A percentile compares a stretch with the other conserved stretches of the same genome.
Conservation (phyloP, 2,329 filamentous ascomycete genomes). For the Fusarium scirpi region DNA sequence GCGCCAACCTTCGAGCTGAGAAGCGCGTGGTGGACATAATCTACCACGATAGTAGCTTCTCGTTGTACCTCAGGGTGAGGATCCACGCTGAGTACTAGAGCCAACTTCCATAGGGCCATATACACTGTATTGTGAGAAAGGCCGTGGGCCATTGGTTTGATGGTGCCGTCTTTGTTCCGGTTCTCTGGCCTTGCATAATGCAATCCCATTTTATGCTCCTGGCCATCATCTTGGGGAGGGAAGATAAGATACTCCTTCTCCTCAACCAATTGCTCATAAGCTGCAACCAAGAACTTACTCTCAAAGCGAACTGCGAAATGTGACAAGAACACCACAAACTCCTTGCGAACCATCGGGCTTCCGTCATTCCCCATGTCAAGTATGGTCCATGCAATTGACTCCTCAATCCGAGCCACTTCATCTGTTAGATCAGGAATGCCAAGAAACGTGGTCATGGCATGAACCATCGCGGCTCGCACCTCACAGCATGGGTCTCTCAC, state of each 20-base stretch:
- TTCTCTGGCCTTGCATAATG: constrained; percentile 70
- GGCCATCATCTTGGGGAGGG: constrained; percentile 66
- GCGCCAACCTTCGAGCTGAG: constrained; percentile 80
- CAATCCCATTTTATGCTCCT: constrained; percentile 71
- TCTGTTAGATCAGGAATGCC: constrained; percentile 93
- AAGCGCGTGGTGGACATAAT: constrained; percentile 83
- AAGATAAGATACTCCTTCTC: constrained; percentile 77
- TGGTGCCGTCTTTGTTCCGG: constrained; percentile 67
- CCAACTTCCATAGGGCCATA: constrained; percentile 92
- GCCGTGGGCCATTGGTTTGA: constrained; percentile 67
- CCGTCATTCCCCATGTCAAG: constrained; percentile 94
- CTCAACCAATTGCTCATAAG: constrained; percentile 89
- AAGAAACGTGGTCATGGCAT: constrained; percentile 93
- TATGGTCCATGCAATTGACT: constrained; percentile 88
- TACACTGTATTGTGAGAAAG: constrained; percentile 90
- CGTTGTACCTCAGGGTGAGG: constrained; percentile 93
- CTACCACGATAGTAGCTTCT: constrained; percentile 85
- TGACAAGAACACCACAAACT: constrained; percentile 93
- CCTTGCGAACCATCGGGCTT: constrained; percentile 92
- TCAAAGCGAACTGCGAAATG: constrained; percentile 91
- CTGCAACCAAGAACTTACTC: constrained; percentile 90
- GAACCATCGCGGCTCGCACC: constrained; percentile 91
- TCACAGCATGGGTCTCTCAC: constrained; percentile 90
- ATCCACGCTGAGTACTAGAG: constrained; percentile 90
- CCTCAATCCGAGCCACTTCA: constrained; percentile 90